Conservation (phyloP, 345 rosid genomes). For the Fremontodendron californicum region DNA sequence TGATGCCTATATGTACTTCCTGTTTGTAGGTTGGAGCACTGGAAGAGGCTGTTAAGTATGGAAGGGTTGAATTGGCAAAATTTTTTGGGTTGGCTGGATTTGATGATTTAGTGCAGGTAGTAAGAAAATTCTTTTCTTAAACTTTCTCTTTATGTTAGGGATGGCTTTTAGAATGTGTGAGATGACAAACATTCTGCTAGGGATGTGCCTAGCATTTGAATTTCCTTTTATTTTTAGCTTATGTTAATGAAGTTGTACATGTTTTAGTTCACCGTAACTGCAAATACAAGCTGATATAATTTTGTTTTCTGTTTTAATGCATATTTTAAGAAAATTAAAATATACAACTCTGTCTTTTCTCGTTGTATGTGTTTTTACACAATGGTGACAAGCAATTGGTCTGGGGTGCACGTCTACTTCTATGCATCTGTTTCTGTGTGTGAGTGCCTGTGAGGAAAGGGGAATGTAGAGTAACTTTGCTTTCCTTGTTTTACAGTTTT, state of each 20-base stretch:
- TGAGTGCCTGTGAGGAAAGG: not conserved
- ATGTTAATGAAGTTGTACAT: not conserved
- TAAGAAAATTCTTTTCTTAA: not conserved
- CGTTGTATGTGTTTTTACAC: not conserved
- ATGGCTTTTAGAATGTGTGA: not conserved
- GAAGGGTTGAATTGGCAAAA: slow-evolving; percentile 66
- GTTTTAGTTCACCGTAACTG: not conserved
- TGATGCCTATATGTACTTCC: not conserved
- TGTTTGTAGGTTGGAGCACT: slow-evolving; percentile 62
- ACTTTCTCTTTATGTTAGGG: not conserved
- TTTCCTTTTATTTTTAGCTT: not conserved
- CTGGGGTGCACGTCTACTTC: not conserved
- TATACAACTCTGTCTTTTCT: not conserved
- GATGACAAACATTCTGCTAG: not conserved
- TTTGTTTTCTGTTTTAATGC: not conserved
- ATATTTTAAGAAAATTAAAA: not conserved
- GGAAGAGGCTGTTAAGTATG: slow-evolving; percentile 74
- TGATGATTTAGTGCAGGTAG: slow-evolving; percentile 69
- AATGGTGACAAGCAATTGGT: not conserved
- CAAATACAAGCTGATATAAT: not conserved
- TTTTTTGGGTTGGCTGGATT: slow-evolving; percentile 52
- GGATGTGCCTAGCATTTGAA: not conserved
- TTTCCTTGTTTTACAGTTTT: not conserved
- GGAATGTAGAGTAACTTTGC: not conserved
- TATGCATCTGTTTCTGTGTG: slow-evolving; percentile 4